Evolutionary conservation across 129 eudicot genomes (phyloP), one percentile per base, ranked within the genome.

Genomic region (Centrapalus pauciflorus): DNA sequence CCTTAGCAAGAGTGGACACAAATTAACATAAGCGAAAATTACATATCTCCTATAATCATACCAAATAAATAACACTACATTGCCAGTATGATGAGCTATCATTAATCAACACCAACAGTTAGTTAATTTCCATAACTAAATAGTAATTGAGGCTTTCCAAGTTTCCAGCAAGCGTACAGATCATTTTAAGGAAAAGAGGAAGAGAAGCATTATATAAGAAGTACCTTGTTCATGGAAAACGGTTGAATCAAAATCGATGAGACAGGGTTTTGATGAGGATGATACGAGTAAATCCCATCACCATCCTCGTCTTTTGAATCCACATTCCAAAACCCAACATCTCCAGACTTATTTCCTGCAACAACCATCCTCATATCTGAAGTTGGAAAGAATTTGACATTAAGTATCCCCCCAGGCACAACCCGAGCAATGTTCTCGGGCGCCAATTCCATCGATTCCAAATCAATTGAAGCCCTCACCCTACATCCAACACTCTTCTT

Each of bases 261-360:
- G 45, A 93, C 70, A 5, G 96, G 90, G 2, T 57, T 81, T 9
- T 87, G 48, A 79, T 93, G 96, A 32, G 95, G 92, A 17, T 46
- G 84, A 76, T 80, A 88, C 55, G 80, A 19, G 60, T 85, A 76
- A 70, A 88, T 84, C 60, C 87, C 89, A 78, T 80, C 81, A 55
- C 76, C 84, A 49, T 80, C 89, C 28, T 86, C 87, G 28, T 57
- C 13, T 48, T 67, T 65, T 0, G 74, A 74, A 77, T 82, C 82
- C 40, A 80, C 78, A 72, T 93, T 78, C 96, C 99, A 93, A 79
- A 93, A 83, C 54, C 95, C 95, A 6, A 93, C 45, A 77, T 93
- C 50, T 11, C 99, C 99, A 76, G 10, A 78, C 66, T 76, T 82
- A 62, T 86, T 86, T 12, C 95, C 99, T n/a, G 70, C 99, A 59